Base-by-base conservation (phyloP, 192 early-diverging fungal species). In the Mortierella antarctica region DNA sequence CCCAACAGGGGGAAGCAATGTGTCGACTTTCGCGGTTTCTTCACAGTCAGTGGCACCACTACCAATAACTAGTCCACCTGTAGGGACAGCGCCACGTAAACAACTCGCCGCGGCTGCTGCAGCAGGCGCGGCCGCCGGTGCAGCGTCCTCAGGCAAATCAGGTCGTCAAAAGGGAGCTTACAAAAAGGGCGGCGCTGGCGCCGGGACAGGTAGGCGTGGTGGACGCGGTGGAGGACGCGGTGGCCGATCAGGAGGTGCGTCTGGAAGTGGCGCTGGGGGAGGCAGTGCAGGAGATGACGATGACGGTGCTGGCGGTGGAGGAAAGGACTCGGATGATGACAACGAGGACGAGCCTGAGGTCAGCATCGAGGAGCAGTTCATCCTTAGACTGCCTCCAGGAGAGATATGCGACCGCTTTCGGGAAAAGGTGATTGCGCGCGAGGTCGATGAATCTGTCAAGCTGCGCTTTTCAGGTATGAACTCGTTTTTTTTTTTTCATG, bases 351-450 rank as follows among this genome's bases (percentile, higher is more conserved):
- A 92, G 10, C 84, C 83, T 42, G 90, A 93, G 46, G 88, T 91
- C 10, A 90, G 93, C 0, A 82, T 92, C 52, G 95, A 96, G 76
- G 94, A 96, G 70, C 95, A 96, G 21, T 83, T 96, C 57, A 91
- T 96, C 48, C 70, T 96, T 39, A 84, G 95, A 41, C 66, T 96
- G 51, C 86, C 90, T 31, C 74, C 88, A 39, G 86, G 85, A 10
- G 79, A 71, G n/a, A 71, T 87, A 55, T 74, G 81, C 52, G 86
- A 88, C 23, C 62, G 81, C 13, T 79, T 92, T 63, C 81, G 85
- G 39, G 87, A 89, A 39, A 82, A 74, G 40, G 88, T 91, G 20
- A 72, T 72, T 48, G 55, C 77, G 14, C 77, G 77, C 52, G 77
- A 78, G 46, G 71, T 59, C 49, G 86, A 71, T 67, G 87, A 74